Percentiles rank a stretch among this genome's conserved stretches.
These are phyloP conservation scores for Puccinia novopanici DNA, from an alignment of 1,284 basidiomycete genomes.

Conservation along the genomic window DNA sequence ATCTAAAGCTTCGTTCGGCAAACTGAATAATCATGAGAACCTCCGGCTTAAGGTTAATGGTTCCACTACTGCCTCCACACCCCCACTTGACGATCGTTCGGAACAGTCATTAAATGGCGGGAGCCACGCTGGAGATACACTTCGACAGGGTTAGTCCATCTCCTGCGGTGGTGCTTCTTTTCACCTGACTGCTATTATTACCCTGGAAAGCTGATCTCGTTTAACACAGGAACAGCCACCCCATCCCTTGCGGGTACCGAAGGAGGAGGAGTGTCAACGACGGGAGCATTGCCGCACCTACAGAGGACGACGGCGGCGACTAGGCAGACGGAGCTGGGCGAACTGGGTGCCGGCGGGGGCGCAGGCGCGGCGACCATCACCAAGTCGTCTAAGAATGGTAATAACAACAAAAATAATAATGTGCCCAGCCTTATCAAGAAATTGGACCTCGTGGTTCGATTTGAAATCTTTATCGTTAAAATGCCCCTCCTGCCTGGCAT, in stretches of 20 bases:
- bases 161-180: not conserved
- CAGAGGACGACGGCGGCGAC: not conserved
- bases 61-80: constrained; percentile 10
- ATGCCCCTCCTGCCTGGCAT: constrained; percentile 84
- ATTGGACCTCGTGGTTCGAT: constrained; percentile 74
- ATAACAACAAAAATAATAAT: not conserved
- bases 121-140: not conserved
- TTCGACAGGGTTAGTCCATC: not conserved
- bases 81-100: not conserved
- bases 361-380: not conserved
- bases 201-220: not conserved
- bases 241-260: not conserved
- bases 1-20: constrained; percentile 46
- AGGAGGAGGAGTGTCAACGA: not conserved
- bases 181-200: not conserved
- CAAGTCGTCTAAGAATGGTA: not conserved
- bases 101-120: constrained; percentile 12
- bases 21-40: constrained; percentile 10
- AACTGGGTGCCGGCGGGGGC: not conserved
- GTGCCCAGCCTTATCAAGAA: constrained; percentile 1
- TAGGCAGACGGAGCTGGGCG: not conserved
- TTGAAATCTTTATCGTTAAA: constrained; percentile 93
- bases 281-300: not conserved
- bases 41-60: constrained; percentile 21
- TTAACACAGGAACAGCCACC: not conserved